Evolutionary conservation across 1,284 basidiomycete species (phyloP).

Genomic region (Hymenochaete sp.): DNA sequence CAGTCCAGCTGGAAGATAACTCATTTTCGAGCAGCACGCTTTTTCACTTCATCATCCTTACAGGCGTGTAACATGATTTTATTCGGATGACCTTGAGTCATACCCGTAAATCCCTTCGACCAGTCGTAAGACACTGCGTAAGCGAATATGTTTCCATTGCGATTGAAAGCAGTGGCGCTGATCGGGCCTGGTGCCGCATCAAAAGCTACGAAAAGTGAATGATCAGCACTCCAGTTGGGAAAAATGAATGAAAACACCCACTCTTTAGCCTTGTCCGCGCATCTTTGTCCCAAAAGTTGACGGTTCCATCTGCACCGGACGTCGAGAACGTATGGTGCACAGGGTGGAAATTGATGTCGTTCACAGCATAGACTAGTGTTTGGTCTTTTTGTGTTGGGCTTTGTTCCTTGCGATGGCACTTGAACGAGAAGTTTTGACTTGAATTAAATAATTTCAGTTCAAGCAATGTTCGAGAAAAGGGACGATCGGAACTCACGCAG

Average conservation of each 20-base stretch:
- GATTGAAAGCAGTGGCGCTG: constrained; percentile 73
- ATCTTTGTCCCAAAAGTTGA: constrained; percentile 88
- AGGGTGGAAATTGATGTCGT: constrained; percentile 88
- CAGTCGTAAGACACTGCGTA: constrained; percentile 88
- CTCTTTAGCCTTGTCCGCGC: constrained; percentile 83
- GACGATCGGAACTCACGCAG: constrained; percentile 37
- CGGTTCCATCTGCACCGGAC: constrained; percentile 66
- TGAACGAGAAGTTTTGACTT: constrained; percentile 90
- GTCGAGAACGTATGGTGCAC: constrained; percentile 91
- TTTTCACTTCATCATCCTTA: constrained; percentile 84
- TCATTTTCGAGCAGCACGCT: constrained; percentile 32
- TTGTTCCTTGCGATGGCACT: constrained; percentile 83
- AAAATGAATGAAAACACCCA: constrained; percentile 29
- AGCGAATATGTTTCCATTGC: constrained; percentile 79
- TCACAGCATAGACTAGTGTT: constrained; percentile 83
- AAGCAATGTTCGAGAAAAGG: background rate
- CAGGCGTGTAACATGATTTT: constrained; percentile 87
- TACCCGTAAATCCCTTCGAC: constrained; percentile 83
- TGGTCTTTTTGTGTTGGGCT: constrained; percentile 59
- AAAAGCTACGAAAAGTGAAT: constrained; percentile 46
- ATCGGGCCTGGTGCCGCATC: constrained; percentile 64
- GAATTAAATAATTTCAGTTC: constrained; percentile 5
- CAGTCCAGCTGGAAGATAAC: background rate
- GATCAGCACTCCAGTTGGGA: constrained; percentile 1
- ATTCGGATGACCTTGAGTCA: constrained; percentile 71